These are phyloP conservation scores for Pyrrhoderma lamaoense DNA, from an alignment of 1,284 basidiomycete genomes.

Conservation along the genomic window DNA sequence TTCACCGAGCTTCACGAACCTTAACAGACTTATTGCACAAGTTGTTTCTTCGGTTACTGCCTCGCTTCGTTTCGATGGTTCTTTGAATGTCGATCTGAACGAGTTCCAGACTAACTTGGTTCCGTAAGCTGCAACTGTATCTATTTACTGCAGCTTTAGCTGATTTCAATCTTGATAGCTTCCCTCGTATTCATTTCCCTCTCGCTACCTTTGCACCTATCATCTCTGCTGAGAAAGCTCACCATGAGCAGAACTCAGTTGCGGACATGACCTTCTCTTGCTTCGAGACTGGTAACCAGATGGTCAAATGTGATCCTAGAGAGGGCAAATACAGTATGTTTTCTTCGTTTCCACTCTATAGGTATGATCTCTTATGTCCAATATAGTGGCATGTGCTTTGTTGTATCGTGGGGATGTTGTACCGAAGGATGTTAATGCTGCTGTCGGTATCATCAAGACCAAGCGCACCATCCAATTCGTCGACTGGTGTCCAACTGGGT, in stretches of 20 bases:
- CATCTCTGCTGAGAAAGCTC: constrained; percentile 80
- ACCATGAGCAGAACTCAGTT: constrained; percentile 96
- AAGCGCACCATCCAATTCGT: constrained; percentile 96
- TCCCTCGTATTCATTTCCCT: constrained; percentile 98
- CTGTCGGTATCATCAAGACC: constrained; percentile 93
- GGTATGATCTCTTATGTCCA: constrained; percentile 6
- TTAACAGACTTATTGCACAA: constrained; percentile 95
- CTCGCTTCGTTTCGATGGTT: constrained; percentile 95
- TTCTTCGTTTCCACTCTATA: neutral
- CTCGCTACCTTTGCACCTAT: constrained; percentile 95
- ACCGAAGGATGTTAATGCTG: constrained; percentile 93
- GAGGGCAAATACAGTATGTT: constrained; percentile 93
- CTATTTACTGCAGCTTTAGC: too few species aligned
- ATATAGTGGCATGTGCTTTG: constrained; percentile 76
- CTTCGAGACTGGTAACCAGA: constrained; percentile 97
- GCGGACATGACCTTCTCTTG: constrained; percentile 98
- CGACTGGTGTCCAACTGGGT: constrained; percentile 97
- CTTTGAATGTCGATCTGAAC: constrained; percentile 95
- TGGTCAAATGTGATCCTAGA: constrained; percentile 92
- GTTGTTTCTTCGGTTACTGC: constrained; percentile 98
- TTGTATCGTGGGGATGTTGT: constrained; percentile 96
- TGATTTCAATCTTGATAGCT: constrained; percentile 50
- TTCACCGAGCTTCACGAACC: constrained; percentile 88
- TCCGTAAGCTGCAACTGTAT: constrained; percentile 50
- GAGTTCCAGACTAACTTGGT: constrained; percentile 99